phyloP scores from a whole-genome alignment of 225 moss, liverwort and hornwort genomes.

The Thuidium tamariscinum region DNA sequence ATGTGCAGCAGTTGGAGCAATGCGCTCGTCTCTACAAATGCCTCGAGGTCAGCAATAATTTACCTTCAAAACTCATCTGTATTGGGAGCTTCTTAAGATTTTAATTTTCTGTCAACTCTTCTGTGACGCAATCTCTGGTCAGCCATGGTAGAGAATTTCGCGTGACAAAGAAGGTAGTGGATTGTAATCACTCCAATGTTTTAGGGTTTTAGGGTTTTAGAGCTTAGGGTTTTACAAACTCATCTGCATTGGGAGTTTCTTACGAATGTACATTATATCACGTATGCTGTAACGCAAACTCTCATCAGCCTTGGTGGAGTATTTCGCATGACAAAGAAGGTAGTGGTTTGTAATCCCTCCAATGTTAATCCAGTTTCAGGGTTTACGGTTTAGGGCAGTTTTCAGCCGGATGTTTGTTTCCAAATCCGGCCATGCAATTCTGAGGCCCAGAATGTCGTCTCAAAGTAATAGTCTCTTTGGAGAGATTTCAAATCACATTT shows the following conservation, averaged over 20 bases:
- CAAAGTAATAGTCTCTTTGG: neutral
- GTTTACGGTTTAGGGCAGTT: neutral
- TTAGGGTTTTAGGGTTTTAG: too few relatives aligned
- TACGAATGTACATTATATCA: neutral
- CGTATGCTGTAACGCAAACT: neutral
- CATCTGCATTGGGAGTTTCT: neutral
- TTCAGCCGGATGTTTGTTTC: neutral
- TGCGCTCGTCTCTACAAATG: constrained; percentile 43
- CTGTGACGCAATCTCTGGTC: neutral
- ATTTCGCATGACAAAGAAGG: neutral
- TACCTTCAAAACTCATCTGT: neutral
- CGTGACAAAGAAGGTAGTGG: neutral
- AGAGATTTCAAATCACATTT: neutral
- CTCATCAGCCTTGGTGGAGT: neutral
- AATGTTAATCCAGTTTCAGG: neutral
- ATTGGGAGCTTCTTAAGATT: too few relatives aligned
- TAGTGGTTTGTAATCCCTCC: neutral
- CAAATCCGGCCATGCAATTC: neutral
- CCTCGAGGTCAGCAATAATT: constrained; percentile 2
- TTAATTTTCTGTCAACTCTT: neutral
- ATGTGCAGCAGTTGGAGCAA: constrained; percentile 34
- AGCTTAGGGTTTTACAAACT: neutral
- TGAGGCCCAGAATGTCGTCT: neutral
- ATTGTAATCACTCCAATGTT: neutral
- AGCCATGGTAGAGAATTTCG: neutral